phyloP scores from a whole-genome alignment of 441 rosid genomes.

The Theobroma grandiflorum region DNA sequence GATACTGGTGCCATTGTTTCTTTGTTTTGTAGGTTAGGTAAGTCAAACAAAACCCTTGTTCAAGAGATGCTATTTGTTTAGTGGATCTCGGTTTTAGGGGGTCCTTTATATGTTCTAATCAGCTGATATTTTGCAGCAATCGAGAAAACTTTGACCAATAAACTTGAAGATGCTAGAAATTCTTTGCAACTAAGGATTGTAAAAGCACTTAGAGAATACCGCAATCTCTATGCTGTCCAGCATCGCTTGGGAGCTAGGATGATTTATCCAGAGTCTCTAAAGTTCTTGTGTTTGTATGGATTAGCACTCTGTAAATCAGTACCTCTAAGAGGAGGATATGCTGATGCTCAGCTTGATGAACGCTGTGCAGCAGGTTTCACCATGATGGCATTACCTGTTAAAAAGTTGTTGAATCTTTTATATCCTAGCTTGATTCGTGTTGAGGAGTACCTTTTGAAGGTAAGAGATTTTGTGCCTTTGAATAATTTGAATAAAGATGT shows the following conservation, averaged over 20 bases:
- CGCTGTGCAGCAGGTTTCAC: conserved; percentile 93
- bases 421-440: conserved; percentile 87
- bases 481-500: conserved; percentile 3
- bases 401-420: conserved; percentile 81
- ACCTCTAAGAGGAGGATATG: conserved; percentile 86
- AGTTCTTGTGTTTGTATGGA: conserved; percentile 84
- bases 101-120: conserved; percentile 30
- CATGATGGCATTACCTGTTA: conserved; percentile 92
- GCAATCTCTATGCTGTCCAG: conserved; percentile 87
- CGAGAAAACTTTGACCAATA: conserved; percentile 83
- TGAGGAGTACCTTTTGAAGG: conserved; percentile 88
- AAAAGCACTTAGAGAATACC: conserved; percentile 91
- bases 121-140: conserved; percentile 68
- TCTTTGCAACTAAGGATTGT: conserved; percentile 81
- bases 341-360: conserved; percentile 89
- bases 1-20: conserved; percentile 93
- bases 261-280: conserved; percentile 92
- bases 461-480: conserved; percentile 33
- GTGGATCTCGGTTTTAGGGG: conserved; percentile 28
- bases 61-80: conserved; percentile 30
- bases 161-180: conserved; percentile 95
- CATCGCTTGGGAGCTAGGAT: conserved; percentile 93
- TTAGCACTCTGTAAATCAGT: conserved; percentile 85
- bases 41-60: conserved; percentile 26
- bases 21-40: conserved; percentile 87